Evolutionary conservation across 768 basidiomycete genomes (phyloP), one percentile per base, ranked within the genome.

Genomic region (Amanita inopinata): DNA sequence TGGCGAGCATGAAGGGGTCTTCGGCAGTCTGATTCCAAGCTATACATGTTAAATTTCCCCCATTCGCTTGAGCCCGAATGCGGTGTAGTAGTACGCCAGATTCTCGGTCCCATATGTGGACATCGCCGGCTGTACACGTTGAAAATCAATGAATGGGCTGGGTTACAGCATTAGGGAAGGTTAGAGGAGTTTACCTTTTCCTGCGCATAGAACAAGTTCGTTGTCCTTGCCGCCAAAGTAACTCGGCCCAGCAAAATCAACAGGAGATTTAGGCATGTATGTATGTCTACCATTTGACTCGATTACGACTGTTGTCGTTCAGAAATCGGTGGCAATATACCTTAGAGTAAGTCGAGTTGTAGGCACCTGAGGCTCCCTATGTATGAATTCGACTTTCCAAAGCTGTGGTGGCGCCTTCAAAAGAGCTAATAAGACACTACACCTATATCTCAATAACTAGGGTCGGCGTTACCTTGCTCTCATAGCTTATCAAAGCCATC

Each of bases 51-150:
- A 89, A 54, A 53, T 87, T 84, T 18, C 80, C 81, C 3, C 75
- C 71, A 22, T 73, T 69, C 10, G 63, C 65, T 53, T 78, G 80
- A 20, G 77, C 71, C 10, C 72, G 76, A 50, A 90, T 70, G 48
- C 78, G 72, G 48, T 86, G 84, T 2, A 90, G 65, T 1, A 86
- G 62, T 5, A 76, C 69, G 4, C 74, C 87, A 8, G 81, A 82
- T 60, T 88, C 84, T 46, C 78, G 75, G 53, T 90, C 87, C 87
- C 87, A 90, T 9, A 89, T 83, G 53, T 85, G 80, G 10, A 90
- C 79, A 52, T 87, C 83, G 3, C 87, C 87, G 47, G 74, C 86
- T 87, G 46, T 25, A 17, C 33, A 33, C 22, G 38, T 43, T 25
- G 30, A 43, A 3, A 30, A 20, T 3, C 6, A 3, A 14, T 6